Base-by-base conservation (phyloP, 1,139 yeast species). In the Blastobotrys niveus region DNA sequence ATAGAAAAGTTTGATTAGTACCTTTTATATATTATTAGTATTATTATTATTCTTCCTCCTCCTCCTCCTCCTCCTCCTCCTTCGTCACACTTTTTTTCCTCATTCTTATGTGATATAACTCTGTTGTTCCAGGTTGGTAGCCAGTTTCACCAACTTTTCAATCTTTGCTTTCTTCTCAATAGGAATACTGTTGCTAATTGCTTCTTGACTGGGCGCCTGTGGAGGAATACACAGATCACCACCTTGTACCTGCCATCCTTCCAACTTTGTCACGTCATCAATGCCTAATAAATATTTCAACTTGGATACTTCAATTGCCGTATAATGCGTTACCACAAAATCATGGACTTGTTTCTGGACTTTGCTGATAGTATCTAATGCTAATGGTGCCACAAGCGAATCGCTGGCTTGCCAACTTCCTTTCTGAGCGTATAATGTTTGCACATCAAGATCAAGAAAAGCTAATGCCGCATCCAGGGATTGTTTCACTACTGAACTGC, bases 1-100 rank as follows among this genome's bases (percentile, higher is more conserved):
- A 25, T 58, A 17, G 63, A 60, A 39, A 59, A 58, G 44, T 48
- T 42, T 26, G 60, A 54, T 20, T 55, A 38, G 40, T 17, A 14
- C 7, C 8, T 7, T 27, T 27, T 32, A 10, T 12, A n/a, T 9
- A 10, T 8, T 25, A 27, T 27, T 12, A 19, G n/a, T 38, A 20
- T 34, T 6, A n/a, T 34, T 34, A 14, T 31, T 12, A 6, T 27
- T 27, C 5, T 12, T 12, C 30, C 7, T 12, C 14, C 8, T 6
- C 15, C 15, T 9, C 10, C 8, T 14, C 14, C 33, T 14, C 33
- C n/a, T n/a, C n/a, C n/a, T n/a, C n/a, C n/a, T n/a, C n/a, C n/a
- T n/a, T n/a, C n/a, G n/a, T n/a, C n/a, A n/a, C n/a, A n/a, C n/a
- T n/a, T n/a, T n/a, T n/a, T n/a, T n/a, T n/a, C n/a, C n/a, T n/a